Percentiles rank a stretch among this genome's conserved stretches.
These are phyloP conservation scores for Colletotrichum truncatum DNA, from an alignment of 2,329 filamentous ascomycete genomes.

Conservation along the genomic window DNA sequence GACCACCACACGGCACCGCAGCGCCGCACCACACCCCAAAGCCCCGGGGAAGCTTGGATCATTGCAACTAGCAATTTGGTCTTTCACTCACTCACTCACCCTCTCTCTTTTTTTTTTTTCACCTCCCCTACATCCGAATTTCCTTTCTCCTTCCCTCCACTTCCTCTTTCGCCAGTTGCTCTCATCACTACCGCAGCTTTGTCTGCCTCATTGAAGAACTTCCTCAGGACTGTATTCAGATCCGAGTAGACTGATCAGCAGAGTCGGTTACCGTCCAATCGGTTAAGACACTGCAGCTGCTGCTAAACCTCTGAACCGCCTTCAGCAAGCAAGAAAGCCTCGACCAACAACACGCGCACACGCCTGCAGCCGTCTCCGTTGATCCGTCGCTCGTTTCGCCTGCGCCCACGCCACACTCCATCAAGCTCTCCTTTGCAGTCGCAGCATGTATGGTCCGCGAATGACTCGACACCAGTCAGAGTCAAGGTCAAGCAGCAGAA, in stretches of 20 bases:
- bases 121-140: background rate
- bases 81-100: constrained; percentile 1
- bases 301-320: background rate
- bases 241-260: background rate
- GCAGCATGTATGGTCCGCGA: constrained; percentile 27
- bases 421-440: constrained; percentile 9
- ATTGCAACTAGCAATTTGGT: constrained; percentile 24
- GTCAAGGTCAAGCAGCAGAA: constrained; percentile 19
- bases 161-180: background rate
- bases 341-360: constrained; percentile 1
- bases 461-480: constrained; percentile 30
- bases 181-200: constrained; percentile 9
- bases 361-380: constrained; percentile 1
- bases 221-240: background rate
- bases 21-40: constrained; percentile 22
- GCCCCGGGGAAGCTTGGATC: constrained; percentile 27
- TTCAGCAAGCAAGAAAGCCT: background rate
- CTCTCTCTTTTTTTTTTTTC: background rate
- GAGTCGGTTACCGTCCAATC: background rate
- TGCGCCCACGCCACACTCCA: constrained; percentile 14
- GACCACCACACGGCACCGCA: constrained; percentile 1
- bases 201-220: constrained; percentile 2
- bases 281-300: background rate
- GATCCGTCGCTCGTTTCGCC: constrained; percentile 9
- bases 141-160: constrained; percentile 10